Conservation (phyloP, 176 grass and related monocot species). For the Pharus latifolius region DNA sequence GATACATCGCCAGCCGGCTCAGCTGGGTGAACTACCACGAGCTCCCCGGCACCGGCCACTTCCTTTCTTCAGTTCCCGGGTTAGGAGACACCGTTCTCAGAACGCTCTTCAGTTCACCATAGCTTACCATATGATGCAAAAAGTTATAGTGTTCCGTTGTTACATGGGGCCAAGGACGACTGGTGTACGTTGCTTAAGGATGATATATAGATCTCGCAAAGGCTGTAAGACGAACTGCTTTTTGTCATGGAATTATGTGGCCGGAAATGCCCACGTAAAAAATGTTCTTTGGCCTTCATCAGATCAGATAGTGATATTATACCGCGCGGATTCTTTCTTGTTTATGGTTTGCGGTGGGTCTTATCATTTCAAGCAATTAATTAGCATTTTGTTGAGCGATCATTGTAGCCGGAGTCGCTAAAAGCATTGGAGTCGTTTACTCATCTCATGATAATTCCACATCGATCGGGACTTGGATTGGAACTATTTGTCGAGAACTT, state of each 20-base stretch:
- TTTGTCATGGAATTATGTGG: not conserved
- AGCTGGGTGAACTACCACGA: conserved; percentile 71
- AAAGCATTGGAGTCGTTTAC: too few relatives aligned
- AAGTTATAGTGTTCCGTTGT: not conserved
- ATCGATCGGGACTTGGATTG: too few relatives aligned
- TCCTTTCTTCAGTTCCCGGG: conserved; percentile 28
- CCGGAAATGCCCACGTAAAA: not conserved
- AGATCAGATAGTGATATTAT: not conserved
- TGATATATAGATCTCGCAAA: conserved; percentile 14
- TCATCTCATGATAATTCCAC: too few relatives aligned
- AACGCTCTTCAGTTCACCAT: conserved; percentile 34
- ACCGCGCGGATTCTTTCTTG: not conserved
- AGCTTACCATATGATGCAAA: not conserved
- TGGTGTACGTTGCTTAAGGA: conserved; percentile 13
- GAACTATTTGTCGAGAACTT: too few relatives aligned
- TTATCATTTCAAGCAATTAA: too few relatives aligned
- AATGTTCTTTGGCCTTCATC: not conserved
- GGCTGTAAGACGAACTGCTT: conserved; percentile 3
- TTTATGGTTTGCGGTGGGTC: too few relatives aligned
- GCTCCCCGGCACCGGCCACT: conserved; percentile 43
- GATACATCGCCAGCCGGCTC: conserved; percentile 32
- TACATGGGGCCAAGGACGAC: conserved; percentile 9
- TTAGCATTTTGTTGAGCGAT: too few relatives aligned
- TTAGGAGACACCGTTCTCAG: conserved; percentile 51
- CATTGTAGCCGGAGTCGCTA: too few relatives aligned